A percentile compares a stretch with the other conserved stretches of the same genome.
These are phyloP conservation scores for Conringia planisiliqua DNA, from an alignment of 345 rosid species.

Conservation along the genomic window DNA sequence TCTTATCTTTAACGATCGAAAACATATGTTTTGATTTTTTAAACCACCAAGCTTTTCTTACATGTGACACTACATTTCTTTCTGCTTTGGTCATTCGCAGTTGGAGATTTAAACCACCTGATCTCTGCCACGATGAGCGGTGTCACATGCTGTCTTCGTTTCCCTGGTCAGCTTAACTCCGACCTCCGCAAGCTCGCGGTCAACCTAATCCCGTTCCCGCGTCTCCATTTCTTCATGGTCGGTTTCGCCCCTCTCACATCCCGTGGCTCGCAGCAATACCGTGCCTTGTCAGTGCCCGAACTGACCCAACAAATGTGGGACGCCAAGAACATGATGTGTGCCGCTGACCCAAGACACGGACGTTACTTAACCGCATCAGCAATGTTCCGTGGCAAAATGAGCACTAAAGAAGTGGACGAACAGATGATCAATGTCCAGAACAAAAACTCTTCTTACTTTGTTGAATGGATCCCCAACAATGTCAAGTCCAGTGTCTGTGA, in stretches of 20 bases:
- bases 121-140: slow-evolving; percentile 59
- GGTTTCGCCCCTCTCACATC: slow-evolving; percentile 53
- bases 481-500: slow-evolving; percentile 35
- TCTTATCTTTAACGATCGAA: background rate
- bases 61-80: background rate
- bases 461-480: slow-evolving; percentile 35
- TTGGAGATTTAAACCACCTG: slow-evolving; percentile 49
- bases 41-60: background rate
- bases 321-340: slow-evolving; percentile 51
- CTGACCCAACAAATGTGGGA: slow-evolving; percentile 52
- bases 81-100: slow-evolving; percentile 17
- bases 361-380: slow-evolving; percentile 49
- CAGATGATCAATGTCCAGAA: slow-evolving; percentile 34
- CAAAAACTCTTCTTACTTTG: slow-evolving; percentile 34
- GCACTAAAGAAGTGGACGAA: slow-evolving; percentile 33
- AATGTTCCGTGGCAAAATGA: slow-evolving; percentile 39
- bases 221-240: slow-evolving; percentile 54
- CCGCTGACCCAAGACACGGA: slow-evolving; percentile 49
- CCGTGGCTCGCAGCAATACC: slow-evolving; percentile 44
- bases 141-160: slow-evolving; percentile 53
- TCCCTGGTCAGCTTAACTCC: slow-evolving; percentile 55
- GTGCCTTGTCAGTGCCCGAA: slow-evolving; percentile 42
- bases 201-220: slow-evolving; percentile 47
- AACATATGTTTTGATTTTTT: background rate
- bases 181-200: slow-evolving; percentile 48